Evolutionary conservation across 2,329 filamentous ascomycete genomes (phyloP), one percentile per base, ranked within the genome.

Genomic region (Fusarium proliferatum): DNA sequence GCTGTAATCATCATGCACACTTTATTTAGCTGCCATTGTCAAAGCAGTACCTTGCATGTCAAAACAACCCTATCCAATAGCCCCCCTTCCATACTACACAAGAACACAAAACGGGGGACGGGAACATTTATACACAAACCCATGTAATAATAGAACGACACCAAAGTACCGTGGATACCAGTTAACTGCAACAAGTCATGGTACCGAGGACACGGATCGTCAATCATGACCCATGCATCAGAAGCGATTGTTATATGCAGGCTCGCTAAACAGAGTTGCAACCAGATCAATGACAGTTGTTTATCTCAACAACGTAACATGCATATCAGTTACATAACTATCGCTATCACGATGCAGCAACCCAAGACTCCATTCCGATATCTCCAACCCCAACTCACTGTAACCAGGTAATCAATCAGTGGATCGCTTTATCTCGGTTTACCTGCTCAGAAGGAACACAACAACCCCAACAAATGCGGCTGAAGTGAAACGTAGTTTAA

Each of bases 381-480:
- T 55, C 51, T 55, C 34, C 51, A 55, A 38, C 23, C 19, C 36
- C 13, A 36, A 34, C 26, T 57, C 46, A 53, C 48, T 67, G n/a
- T 28, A 63, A 62, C 33, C 48, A 42, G 16, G 33, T 9, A 33
- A 62, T 41, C 41, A 34, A 34, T 23, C 46, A 33, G 53, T 28
- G 51, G 48, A 57, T 48, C 42, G 34, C 55, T 67, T 67, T 67
- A 62, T 61, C 63, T 67, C 42, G 30, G 48, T 61, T 56, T 41
- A 38, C 49, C 30, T 23, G n/a, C 23, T 53, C 49, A 51, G 21
- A 38, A 45, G 34, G 19, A 43, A 43, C 38, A 45, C 41, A 65
- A 3, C 21, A 23, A 42, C 45, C 34, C 23, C 12, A 51, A 23
- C 34, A 28, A 64, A 43, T 49, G 42, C 39, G 36, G 34, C 49